Evolutionary conservation across 352 stramenopile species (phyloP).

Genomic region (Globisporangium mamillatum): DNA sequence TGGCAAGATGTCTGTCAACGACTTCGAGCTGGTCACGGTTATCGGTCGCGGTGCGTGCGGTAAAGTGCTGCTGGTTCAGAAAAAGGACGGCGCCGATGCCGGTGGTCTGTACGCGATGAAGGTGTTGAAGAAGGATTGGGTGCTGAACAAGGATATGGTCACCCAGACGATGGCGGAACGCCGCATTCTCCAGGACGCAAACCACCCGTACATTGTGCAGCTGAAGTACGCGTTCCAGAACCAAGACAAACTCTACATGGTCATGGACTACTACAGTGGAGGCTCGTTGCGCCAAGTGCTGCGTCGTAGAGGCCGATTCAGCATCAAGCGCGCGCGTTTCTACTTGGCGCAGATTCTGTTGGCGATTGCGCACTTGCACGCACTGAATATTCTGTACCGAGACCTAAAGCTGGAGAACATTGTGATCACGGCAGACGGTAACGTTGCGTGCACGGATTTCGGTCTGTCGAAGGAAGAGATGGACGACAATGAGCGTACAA

Average conservation of each 20-base stretch:
- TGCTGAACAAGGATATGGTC: slow-evolving; percentile 79
- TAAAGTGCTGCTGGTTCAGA: slow-evolving; percentile 67
- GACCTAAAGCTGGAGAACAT: slow-evolving; percentile 80
- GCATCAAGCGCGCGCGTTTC: slow-evolving; percentile 67
- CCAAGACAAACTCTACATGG: slow-evolving; percentile 81
- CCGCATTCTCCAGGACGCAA: slow-evolving; percentile 67
- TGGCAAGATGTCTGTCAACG: slow-evolving; percentile 72
- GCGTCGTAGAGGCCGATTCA: slow-evolving; percentile 60
- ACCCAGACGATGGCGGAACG: slow-evolving; percentile 77
- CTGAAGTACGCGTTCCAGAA: slow-evolving; percentile 77
- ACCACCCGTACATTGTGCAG: slow-evolving; percentile 78
- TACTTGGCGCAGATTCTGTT: slow-evolving; percentile 69
- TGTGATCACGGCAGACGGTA: slow-evolving; percentile 65
- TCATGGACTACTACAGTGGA: slow-evolving; percentile 81
- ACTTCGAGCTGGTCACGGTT: slow-evolving; percentile 73
- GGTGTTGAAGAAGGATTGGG: slow-evolving; percentile 78
- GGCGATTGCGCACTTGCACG: slow-evolving; percentile 60
- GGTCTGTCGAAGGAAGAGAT: slow-evolving; percentile 75
- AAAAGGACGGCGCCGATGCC: slow-evolving; percentile 60
- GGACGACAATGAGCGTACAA: slow-evolving; percentile 63
- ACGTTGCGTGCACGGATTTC: slow-evolving; percentile 72
- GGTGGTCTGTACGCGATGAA: slow-evolving; percentile 74
- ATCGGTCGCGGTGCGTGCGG: slow-evolving; percentile 69
- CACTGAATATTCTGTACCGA: slow-evolving; percentile 66
- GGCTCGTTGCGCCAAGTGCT: slow-evolving; percentile 65